phyloP scores from a whole-genome alignment of 2,329 filamentous ascomycete species.

The Thermothelomyces thermophilus region DNA sequence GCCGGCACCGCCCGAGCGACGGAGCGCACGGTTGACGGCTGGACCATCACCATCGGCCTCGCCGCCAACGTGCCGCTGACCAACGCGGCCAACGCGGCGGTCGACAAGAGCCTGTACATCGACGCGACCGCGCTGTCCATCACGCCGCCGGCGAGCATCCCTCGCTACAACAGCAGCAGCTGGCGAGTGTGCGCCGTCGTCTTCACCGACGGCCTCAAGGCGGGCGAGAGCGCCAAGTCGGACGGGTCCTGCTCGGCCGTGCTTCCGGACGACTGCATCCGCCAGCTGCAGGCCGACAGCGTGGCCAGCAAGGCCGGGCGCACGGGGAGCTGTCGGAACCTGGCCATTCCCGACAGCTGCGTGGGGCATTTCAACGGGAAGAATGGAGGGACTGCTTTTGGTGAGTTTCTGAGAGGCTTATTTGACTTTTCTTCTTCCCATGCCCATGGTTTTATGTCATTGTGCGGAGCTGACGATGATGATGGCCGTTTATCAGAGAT shows the following conservation, averaged over 20 bases:
- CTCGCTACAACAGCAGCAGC: neutral
- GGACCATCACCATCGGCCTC: constrained; percentile 8
- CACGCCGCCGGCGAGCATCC: constrained; percentile 7
- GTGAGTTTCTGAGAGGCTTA: constrained; percentile 5
- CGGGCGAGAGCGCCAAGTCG: neutral
- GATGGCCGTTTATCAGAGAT: neutral
- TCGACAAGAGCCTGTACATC: constrained; percentile 6
- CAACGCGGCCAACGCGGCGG: neutral
- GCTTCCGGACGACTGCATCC: constrained; percentile 13
- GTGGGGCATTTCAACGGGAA: neutral
- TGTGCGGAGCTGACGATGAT: neutral
- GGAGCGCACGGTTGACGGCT: constrained; percentile 4
- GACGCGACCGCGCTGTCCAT: constrained; percentile 10
- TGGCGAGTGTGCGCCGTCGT: constrained; percentile 18
- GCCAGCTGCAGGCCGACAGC: constrained; percentile 13
- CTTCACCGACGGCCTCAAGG: constrained; percentile 11
- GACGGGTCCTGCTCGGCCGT: constrained; percentile 8
- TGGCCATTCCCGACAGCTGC: constrained; percentile 14
- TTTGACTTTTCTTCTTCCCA: neutral
- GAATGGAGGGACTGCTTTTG: constrained; percentile 2
- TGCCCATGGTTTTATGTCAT: neutral
- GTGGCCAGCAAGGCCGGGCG: neutral
- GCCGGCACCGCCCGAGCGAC: constrained; percentile 7
- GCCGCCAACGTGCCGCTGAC: constrained; percentile 13
- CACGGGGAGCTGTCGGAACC: constrained; percentile 5